These are phyloP conservation scores for Pichiaceae sp. DNA, from an alignment of 1,139 yeast genomes.

Conservation along the genomic window DNA sequence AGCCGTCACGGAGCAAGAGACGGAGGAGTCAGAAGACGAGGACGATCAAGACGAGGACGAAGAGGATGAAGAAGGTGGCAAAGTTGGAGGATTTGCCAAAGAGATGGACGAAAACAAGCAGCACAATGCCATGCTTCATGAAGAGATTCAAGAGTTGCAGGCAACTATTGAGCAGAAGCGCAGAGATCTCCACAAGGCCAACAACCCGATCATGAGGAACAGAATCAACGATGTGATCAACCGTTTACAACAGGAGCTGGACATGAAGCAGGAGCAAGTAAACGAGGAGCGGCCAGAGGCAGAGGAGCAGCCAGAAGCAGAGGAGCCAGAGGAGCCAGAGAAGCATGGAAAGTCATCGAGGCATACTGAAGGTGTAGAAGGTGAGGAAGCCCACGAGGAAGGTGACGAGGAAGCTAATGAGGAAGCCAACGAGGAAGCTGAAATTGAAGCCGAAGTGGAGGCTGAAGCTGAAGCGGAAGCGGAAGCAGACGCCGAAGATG, in stretches of 20 bases:
- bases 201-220: constrained; percentile 81
- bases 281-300: constrained; percentile 29
- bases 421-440: too few relatives aligned
- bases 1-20: background rate
- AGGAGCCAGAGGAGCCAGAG: constrained; percentile 18
- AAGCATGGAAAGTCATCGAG: constrained; percentile 19
- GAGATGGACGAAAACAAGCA: constrained; percentile 40
- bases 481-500: constrained; percentile 24
- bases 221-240: constrained; percentile 78
- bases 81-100: constrained; percentile 20
- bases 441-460: constrained; percentile 17
- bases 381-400: constrained; percentile 23
- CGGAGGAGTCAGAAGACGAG: constrained; percentile 43
- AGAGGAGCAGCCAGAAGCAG: constrained; percentile 13
- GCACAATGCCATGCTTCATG: constrained; percentile 70
- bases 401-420: constrained; percentile 23
- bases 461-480: constrained; percentile 26
- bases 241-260: constrained; percentile 75
- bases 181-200: constrained; percentile 65
- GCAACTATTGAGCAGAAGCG: constrained; percentile 70
- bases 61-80: constrained; percentile 40
- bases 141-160: constrained; percentile 80
- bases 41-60: constrained; percentile 50
- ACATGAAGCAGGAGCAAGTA: constrained; percentile 69
- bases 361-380: constrained; percentile 20